phyloP scores from a whole-genome alignment of 805 yeast species.

The Monosporozyma solicola region DNA sequence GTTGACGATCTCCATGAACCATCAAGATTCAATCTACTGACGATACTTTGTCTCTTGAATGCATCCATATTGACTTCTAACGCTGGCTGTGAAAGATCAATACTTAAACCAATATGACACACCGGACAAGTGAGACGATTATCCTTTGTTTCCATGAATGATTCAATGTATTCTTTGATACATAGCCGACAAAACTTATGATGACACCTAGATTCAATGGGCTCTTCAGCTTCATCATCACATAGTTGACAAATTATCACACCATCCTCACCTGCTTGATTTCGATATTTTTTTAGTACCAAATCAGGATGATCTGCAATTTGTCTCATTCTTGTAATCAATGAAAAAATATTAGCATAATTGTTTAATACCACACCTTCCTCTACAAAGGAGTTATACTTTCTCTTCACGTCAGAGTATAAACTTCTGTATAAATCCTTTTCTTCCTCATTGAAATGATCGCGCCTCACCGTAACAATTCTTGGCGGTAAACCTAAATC shows the following conservation, averaged over 20 bases:
- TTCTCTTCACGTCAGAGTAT: conserved; percentile 77
- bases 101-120: conserved; percentile 87
- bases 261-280: conserved; percentile 31
- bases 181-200: conserved; percentile 92
- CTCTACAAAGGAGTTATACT: conserved; percentile 86
- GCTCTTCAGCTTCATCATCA: conserved; percentile 97
- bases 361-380: conserved; percentile 95
- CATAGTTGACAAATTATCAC: conserved; percentile 80
- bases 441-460: conserved; percentile 88
- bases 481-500: conserved; percentile 97
- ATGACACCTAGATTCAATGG: conserved; percentile 88
- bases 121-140: conserved; percentile 79
- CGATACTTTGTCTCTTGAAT: conserved; percentile 55
- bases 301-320: conserved; percentile 97
- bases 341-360: conserved; percentile 92
- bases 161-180: conserved; percentile 79
- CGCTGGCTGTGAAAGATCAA: conserved; percentile 82
- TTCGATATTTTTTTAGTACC: conserved; percentile 62
- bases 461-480: conserved; percentile 80
- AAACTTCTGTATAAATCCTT: conserved; percentile 84
- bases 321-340: conserved; percentile 96
- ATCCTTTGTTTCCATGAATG: conserved; percentile 51
- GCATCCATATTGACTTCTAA: conserved; percentile 50
- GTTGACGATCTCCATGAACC: conserved; percentile 92
- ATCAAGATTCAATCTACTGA: conserved; percentile 79